Evolutionary conservation across 345 rosid species (phyloP).

Genomic region (Salix udensis): DNA sequence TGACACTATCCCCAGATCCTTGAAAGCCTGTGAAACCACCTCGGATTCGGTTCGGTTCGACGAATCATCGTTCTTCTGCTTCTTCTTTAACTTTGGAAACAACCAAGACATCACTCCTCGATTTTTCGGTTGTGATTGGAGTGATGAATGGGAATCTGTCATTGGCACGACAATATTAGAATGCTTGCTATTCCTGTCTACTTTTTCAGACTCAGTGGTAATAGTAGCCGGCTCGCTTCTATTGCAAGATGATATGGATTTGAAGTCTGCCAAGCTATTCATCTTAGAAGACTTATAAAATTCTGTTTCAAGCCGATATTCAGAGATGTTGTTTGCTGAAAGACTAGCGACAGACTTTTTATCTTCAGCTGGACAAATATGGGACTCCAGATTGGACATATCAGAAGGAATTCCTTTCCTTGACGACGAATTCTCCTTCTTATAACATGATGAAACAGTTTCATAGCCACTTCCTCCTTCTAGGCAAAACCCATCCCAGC

Average conservation of each 20-base stretch:
- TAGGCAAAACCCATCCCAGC: conserved; percentile 64
- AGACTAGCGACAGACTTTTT: conserved; percentile 47
- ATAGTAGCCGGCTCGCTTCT: conserved; percentile 55
- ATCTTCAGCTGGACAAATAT: conserved; percentile 52
- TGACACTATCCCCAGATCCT: conserved; percentile 54
- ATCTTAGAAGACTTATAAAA: conserved; percentile 45
- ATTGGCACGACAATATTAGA: conserved; percentile 73
- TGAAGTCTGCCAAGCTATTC: conserved; percentile 56
- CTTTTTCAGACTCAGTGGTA: conserved; percentile 34
- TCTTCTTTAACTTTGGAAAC: conserved; percentile 73
- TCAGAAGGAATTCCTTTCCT: conserved; percentile 49
- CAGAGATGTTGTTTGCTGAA: conserved; percentile 33
- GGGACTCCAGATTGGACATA: conserved; percentile 37
- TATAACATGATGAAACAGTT: conserved; percentile 48
- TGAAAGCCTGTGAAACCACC: conserved; percentile 61
- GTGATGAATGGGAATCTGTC: conserved; percentile 59
- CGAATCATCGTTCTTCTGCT: conserved; percentile 57
- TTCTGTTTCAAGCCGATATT: conserved; percentile 41
- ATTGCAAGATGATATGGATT: conserved; percentile 67
- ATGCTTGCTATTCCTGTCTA: conserved; percentile 38
- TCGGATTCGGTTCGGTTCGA: conserved; percentile 72
- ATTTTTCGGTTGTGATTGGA: conserved; percentile 55
- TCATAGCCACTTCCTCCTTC: conserved; percentile 45
- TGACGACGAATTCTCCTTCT: conserved; percentile 46
- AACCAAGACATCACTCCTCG: conserved; percentile 75